Evolutionary conservation across 371 early-diverging fungal species (phyloP), one percentile per base, ranked within the genome.

Genomic region (Zychaea mexicana): DNA sequence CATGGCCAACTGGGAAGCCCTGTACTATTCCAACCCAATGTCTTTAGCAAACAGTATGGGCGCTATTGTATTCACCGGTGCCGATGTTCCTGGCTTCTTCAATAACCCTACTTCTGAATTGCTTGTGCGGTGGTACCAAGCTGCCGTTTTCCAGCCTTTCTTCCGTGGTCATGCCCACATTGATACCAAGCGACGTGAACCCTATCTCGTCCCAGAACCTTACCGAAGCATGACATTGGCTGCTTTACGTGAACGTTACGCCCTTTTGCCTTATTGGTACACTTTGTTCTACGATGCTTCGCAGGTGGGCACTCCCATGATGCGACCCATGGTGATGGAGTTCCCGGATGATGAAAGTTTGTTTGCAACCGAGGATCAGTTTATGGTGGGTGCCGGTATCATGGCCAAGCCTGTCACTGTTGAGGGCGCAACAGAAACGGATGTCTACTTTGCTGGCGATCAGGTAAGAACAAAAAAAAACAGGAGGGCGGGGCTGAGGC

Each of bases 81-180:
- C 95, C 54, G 95, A 96, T 77, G 91, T 95, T 28, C 95, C 95
- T 57, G 97, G 97, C 19, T 96, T 96, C 83, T 95, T 96, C 74
- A 88, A 87, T 21, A 94, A 95, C 69, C 93, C 95, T 4, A 85
- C 88, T 0, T 73, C 89, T 2, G 94, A 95, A 38, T 71, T 96
- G 3, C 72, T 94, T 57, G 77, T 84, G 0, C 91, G 97, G 9
- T 96, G 97, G 97, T 95, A 94, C 69, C 96, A 95, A 76, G 79
- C 90, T n/a, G 97, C 82, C 36, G 88, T 88, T 6, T 92, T 90
- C 78, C 94, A 95, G 62, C 97, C 97, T 5, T 96, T 96, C 80
- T 92, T 94, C 86, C 88, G 97, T 61, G 97, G 86, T 1, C 97
- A 96, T 77, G 95, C 96, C 5, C 95, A 95, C 73, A 90, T 95